These are phyloP conservation scores for Penicillium sp. DNA, from an alignment of 2,329 filamentous ascomycete genomes.

Conservation along the genomic window DNA sequence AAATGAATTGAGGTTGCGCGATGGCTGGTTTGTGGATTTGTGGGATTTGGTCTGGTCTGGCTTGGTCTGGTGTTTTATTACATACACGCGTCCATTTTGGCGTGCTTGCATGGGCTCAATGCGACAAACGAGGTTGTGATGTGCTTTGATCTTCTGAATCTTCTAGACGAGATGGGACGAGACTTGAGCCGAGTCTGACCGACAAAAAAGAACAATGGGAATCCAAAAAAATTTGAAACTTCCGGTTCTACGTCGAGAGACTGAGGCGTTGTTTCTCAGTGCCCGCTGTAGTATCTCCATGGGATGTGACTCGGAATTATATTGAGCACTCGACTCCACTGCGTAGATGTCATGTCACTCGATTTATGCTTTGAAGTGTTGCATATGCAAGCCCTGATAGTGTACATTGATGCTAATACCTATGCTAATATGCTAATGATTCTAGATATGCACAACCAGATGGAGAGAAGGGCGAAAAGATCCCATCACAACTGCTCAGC, in stretches of 20 bases:
- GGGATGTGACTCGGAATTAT: no score
- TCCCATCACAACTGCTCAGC: constrained; percentile 28
- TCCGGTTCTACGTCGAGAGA: constrained; percentile 21
- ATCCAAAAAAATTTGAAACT: constrained; percentile 30
- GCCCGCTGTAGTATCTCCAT: background rate
- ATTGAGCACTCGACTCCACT: no score
- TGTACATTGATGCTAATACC: background rate
- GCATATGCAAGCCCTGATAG: background rate
- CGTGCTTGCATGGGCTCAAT: constrained; percentile 31
- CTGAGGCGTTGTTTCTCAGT: constrained; percentile 1
- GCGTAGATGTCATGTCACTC: no score
- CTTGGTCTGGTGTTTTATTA: constrained; percentile 27
- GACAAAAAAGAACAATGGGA: constrained; percentile 27
- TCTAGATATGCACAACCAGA: no score
- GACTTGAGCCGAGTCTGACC: constrained; percentile 17
- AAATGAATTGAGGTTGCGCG: constrained; percentile 27
- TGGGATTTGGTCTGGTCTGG: constrained; percentile 24
- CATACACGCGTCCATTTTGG: constrained; percentile 22
- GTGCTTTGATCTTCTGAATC: constrained; percentile 18
- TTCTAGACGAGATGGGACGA: constrained; percentile 16
- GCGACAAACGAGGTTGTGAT: constrained; percentile 33
- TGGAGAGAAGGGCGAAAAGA: no score
- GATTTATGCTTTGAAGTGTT: background rate
- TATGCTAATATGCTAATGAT: no score
- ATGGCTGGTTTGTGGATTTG: constrained; percentile 23